These are phyloP conservation scores for Malassezia arunalokei DNA, from an alignment of 1,284 basidiomycete genomes.

Conservation along the genomic window DNA sequence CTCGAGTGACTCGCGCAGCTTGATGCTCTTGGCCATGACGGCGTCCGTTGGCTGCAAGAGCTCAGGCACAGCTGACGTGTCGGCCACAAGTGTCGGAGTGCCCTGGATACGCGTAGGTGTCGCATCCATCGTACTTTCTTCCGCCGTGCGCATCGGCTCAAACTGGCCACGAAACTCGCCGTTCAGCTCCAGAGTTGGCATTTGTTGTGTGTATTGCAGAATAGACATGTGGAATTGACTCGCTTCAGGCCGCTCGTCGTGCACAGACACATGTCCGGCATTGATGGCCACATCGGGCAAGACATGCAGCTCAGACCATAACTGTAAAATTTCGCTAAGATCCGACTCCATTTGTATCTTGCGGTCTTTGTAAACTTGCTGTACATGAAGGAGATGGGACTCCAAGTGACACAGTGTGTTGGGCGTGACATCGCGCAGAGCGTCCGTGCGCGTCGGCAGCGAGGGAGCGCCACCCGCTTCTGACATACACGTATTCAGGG, in stretches of 20 bases:
- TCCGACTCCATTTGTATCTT: conserved; percentile 24
- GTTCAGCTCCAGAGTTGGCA: conserved; percentile 20
- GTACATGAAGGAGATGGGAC: conserved; percentile 26
- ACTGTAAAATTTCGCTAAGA: conserved; percentile 31
- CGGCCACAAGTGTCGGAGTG: conserved; percentile 15
- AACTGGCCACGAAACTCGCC: conserved; percentile 26
- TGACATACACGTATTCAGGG: conserved; percentile 13
- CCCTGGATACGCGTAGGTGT: conserved; percentile 22
- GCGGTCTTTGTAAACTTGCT: conserved; percentile 25
- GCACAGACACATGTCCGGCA: conserved; percentile 16
- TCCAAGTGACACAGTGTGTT: conserved; percentile 20
- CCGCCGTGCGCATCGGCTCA: conserved; percentile 12
- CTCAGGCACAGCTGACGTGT: not conserved
- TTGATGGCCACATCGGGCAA: conserved; percentile 22
- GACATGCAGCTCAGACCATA: conserved; percentile 37
- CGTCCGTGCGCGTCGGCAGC: not conserved
- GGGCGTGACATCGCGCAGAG: conserved; percentile 22
- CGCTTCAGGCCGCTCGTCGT: conserved; percentile 8
- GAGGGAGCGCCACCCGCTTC: conserved; percentile 3
- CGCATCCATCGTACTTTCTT: conserved; percentile 16
- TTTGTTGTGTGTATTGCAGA: conserved; percentile 28
- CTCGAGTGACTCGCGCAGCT: conserved; percentile 25
- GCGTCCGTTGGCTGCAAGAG: conserved; percentile 20
- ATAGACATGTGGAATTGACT: conserved; percentile 25
- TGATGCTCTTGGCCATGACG: conserved; percentile 21